phyloP scores from a whole-genome alignment of 2,329 filamentous ascomycete species.

The Apiospora pterosperma region DNA sequence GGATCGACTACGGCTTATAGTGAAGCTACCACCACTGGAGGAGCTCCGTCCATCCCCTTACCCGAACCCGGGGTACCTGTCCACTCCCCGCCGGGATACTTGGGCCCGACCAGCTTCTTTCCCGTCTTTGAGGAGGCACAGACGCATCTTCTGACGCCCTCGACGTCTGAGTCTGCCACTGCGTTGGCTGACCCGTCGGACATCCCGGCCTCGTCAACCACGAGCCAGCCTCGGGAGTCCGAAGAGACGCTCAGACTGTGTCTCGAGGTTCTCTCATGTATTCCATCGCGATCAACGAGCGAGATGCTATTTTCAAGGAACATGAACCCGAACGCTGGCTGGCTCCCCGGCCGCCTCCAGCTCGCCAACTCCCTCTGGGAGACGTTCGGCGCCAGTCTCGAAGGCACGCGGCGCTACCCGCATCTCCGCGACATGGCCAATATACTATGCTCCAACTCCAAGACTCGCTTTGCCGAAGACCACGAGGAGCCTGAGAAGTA shows the following conservation, averaged over 20 bases:
- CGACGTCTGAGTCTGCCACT: background rate
- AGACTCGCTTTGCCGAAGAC: conserved; percentile 20
- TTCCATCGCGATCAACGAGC: background rate
- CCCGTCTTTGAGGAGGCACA: conserved; percentile 31
- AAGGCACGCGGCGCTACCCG: background rate
- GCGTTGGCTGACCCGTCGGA: background rate
- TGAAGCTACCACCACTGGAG: background rate
- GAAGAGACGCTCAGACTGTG: background rate
- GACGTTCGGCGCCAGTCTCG: background rate
- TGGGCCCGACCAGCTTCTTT: conserved; percentile 21
- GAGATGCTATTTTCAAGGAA: background rate
- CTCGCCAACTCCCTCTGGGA: background rate
- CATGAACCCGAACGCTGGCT: background rate
- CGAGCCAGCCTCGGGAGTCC: background rate
- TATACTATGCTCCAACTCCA: conserved; percentile 23
- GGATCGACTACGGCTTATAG: background rate
- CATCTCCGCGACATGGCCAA: conserved; percentile 6
- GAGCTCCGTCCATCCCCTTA: background rate
- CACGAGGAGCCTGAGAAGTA: conserved; percentile 22
- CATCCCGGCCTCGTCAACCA: background rate
- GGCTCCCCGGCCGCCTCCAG: background rate
- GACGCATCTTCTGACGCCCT: conserved; percentile 18
- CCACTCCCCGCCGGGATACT: conserved; percentile 4
- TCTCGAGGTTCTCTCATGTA: background rate
- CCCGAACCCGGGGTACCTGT: background rate